Evolutionary conservation across 192 early-diverging fungal species (phyloP).

Genomic region (Coemansia sp.): DNA sequence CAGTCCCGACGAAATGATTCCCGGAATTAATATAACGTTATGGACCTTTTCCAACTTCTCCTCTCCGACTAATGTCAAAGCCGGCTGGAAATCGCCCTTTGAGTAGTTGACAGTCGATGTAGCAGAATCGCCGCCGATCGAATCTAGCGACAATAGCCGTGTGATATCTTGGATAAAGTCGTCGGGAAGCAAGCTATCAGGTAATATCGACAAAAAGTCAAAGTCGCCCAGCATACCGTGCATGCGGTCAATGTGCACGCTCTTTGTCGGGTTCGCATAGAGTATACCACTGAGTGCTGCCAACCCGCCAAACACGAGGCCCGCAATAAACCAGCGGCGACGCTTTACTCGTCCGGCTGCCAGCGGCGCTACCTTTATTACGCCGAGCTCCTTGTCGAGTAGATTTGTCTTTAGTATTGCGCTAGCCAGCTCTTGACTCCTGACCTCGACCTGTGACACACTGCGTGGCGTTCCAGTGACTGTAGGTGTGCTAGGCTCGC

Average conservation of each 20-base stretch:
- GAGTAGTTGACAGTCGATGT: not conserved
- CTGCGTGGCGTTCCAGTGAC: constrained; percentile 28
- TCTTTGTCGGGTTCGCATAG: constrained; percentile 54
- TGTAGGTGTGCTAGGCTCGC: constrained; percentile 25
- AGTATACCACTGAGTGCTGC: constrained; percentile 50
- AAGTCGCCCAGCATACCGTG: constrained; percentile 61
- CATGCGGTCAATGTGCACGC: constrained; percentile 56
- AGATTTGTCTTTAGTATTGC: constrained; percentile 1
- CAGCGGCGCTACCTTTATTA: not conserved
- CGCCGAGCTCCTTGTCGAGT: not conserved
- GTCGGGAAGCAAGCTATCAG: constrained; percentile 67
- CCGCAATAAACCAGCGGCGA: constrained; percentile 59
- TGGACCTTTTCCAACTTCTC: constrained; percentile 41
- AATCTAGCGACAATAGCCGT: constrained; percentile 51
- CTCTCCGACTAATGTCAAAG: constrained; percentile 27
- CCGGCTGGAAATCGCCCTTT: constrained; percentile 55
- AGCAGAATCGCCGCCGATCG: not conserved
- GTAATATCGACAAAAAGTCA: constrained; percentile 67
- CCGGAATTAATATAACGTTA: constrained; percentile 83
- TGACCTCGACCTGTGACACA: not conserved
- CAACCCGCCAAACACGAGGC: constrained; percentile 62
- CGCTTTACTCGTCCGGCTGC: constrained; percentile 23
- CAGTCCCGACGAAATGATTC: constrained; percentile 85
- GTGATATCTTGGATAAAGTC: constrained; percentile 74
- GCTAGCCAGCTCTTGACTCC: not conserved